These are phyloP conservation scores for Diplodia seriata DNA, from an alignment of 2,329 filamentous ascomycete genomes.

Conservation along the genomic window DNA sequence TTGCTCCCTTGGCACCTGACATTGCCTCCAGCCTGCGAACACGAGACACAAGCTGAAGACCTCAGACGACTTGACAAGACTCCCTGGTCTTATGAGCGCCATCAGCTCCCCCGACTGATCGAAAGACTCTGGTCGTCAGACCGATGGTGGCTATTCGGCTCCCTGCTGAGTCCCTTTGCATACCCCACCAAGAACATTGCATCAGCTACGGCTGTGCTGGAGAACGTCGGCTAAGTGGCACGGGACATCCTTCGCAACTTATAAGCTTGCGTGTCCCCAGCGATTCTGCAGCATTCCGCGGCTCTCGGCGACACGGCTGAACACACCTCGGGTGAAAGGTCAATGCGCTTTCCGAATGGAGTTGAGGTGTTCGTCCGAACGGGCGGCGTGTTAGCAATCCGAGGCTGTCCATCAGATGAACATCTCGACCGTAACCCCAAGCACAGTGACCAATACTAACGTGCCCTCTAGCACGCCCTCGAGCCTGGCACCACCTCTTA, in stretches of 20 bases:
- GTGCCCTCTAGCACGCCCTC: neutral
- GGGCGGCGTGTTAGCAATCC: constrained; percentile 13
- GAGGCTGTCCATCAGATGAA: constrained; percentile 1
- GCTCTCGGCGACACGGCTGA: constrained; percentile 1
- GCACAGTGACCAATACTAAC: neutral
- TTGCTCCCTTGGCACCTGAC: constrained; percentile 16
- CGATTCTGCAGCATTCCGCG: constrained; percentile 17
- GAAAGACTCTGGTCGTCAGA: neutral
- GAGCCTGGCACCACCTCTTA: neutral
- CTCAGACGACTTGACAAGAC: constrained; percentile 3
- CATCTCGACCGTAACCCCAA: neutral
- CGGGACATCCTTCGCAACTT: neutral
- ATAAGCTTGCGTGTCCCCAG: neutral
- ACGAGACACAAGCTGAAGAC: constrained; percentile 20
- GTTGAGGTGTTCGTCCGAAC: constrained; percentile 17
- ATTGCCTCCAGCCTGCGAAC: constrained; percentile 7
- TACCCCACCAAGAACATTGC: constrained; percentile 26
- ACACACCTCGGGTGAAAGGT: constrained; percentile 13
- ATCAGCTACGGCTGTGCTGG: neutral
- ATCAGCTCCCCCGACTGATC: constrained; percentile 4
- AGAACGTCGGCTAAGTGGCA: neutral
- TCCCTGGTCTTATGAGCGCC: constrained; percentile 8
- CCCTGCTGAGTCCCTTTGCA: constrained; percentile 24
- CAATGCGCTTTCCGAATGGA: constrained; percentile 22
- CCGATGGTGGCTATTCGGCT: constrained; percentile 8